Conservation (phyloP, 768 basidiomycete genomes). For the Austroboletus eburneus region DNA sequence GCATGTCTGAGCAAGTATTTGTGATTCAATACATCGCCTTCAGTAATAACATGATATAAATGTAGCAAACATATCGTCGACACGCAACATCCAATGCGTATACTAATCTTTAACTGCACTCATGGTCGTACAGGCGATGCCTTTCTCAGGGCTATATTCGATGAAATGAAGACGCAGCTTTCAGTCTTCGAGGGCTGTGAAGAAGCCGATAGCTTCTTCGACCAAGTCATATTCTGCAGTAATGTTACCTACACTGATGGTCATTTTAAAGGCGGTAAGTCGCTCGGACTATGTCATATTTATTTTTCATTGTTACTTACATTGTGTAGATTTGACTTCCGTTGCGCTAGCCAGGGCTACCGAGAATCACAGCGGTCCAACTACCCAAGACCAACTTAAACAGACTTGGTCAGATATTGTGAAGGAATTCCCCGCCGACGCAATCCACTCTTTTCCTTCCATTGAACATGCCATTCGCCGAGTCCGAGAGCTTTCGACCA, state of each 20-base stretch:
- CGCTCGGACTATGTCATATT: not conserved
- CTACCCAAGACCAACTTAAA: slow-evolving; percentile 73
- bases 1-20: slow-evolving; percentile 34
- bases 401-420: slow-evolving; percentile 65
- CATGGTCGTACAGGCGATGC: slow-evolving; percentile 75
- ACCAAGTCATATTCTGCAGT: slow-evolving; percentile 89
- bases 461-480: slow-evolving; percentile 84
- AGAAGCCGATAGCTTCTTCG: slow-evolving; percentile 53
- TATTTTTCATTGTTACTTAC: slow-evolving; percentile 2
- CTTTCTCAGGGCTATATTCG: slow-evolving; percentile 62
- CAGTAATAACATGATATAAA: slow-evolving; percentile 2
- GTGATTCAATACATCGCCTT: slow-evolving; percentile 1
- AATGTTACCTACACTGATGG: slow-evolving; percentile 95
- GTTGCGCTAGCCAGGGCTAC: slow-evolving; percentile 49
- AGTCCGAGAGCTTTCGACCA: slow-evolving; percentile 43
- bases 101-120: slow-evolving; percentile 94
- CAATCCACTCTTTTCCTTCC: slow-evolving; percentile 78
- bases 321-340: slow-evolving; percentile 66
- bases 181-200: slow-evolving; percentile 36
- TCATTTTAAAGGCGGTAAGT: slow-evolving; percentile 82
- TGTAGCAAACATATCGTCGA: slow-evolving; percentile 11
- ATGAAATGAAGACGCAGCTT: slow-evolving; percentile 48
- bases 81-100: slow-evolving; percentile 36
- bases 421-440: slow-evolving; percentile 54
- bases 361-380: slow-evolving; percentile 59